Conservation (phyloP, 2,329 filamentous ascomycete genomes). For the Sporothrix brasiliensis region DNA sequence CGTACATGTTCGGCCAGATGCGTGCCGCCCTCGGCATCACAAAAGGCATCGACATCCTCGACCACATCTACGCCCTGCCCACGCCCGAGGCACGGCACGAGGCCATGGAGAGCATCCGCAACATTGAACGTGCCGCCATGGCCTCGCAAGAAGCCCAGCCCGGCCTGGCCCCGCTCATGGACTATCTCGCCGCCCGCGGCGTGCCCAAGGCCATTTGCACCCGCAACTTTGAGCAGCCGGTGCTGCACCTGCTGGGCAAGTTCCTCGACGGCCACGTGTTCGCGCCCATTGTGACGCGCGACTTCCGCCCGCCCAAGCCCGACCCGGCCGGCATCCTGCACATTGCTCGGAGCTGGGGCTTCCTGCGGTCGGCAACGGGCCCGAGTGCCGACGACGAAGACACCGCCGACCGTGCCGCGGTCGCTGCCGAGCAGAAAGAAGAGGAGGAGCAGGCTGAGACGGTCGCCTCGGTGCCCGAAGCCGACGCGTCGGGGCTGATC, state of each 20-base stretch:
- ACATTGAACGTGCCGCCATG: slow-evolving; percentile 83
- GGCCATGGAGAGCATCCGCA: slow-evolving; percentile 74
- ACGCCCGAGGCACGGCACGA: slow-evolving; percentile 57
- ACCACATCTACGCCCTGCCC: slow-evolving; percentile 79
- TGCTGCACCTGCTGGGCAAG: slow-evolving; percentile 71
- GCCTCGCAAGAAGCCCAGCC: slow-evolving; percentile 75
- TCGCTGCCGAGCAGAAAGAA: slow-evolving; percentile 34
- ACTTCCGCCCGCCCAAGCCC: slow-evolving; percentile 82
- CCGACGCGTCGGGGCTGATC: slow-evolving; percentile 55
- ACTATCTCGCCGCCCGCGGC: slow-evolving; percentile 69
- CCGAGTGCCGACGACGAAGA: slow-evolving; percentile 32
- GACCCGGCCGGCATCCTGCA: slow-evolving; percentile 84
- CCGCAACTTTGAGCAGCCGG: slow-evolving; percentile 84
- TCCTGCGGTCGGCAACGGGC: slow-evolving; percentile 45
- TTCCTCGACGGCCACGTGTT: slow-evolving; percentile 73
- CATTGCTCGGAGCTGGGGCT: slow-evolving; percentile 76
- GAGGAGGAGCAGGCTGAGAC: slow-evolving; percentile 32
- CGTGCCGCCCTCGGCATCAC: slow-evolving; percentile 71
- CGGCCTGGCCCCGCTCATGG: slow-evolving; percentile 76
- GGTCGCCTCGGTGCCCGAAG: slow-evolving; percentile 37
- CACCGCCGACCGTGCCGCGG: slow-evolving; percentile 33
- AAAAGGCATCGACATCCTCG: slow-evolving; percentile 78
- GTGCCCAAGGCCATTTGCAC: slow-evolving; percentile 88
- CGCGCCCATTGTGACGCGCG: slow-evolving; percentile 78
- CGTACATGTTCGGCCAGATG: slow-evolving; percentile 95